Conservation (phyloP, 176 grass and related monocot species). For the Carex scoparia region DNA sequence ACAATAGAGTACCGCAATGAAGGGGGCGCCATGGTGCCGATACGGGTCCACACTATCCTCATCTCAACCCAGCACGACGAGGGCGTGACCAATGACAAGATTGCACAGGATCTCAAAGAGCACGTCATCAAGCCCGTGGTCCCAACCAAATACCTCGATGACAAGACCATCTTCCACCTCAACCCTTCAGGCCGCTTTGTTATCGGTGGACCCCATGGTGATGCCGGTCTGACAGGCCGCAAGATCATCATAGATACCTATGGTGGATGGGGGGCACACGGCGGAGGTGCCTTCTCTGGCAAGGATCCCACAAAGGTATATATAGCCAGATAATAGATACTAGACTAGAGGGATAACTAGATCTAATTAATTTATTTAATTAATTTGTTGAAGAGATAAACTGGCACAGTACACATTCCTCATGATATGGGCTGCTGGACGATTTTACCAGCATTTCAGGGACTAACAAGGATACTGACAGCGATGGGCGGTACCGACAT, state of each 20-base stretch:
- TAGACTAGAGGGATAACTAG: too few species aligned
- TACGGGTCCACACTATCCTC: slow-evolving; percentile 37
- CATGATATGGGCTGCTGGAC: too few species aligned
- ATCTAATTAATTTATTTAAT: background rate
- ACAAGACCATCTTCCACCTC: slow-evolving; percentile 41
- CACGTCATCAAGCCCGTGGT: slow-evolving; percentile 37
- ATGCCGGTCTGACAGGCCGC: slow-evolving; percentile 31
- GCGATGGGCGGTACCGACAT: too few species aligned
- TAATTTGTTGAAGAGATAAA: too few species aligned
- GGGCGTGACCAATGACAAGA: slow-evolving; percentile 36
- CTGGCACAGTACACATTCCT: too few species aligned
- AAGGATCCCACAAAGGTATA: slow-evolving; percentile 38
- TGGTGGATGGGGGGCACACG: slow-evolving; percentile 34
- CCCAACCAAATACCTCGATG: slow-evolving; percentile 31
- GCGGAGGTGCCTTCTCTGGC: slow-evolving; percentile 34
- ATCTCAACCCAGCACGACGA: slow-evolving; percentile 41
- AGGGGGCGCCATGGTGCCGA: slow-evolving; percentile 30
- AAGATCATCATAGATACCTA: slow-evolving; percentile 41
- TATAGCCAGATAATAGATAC: background rate
- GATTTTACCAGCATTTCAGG: too few species aligned
- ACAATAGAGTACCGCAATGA: slow-evolving; percentile 38
- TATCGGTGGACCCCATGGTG: slow-evolving; percentile 32
- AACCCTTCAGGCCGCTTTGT: slow-evolving; percentile 38
- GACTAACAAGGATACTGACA: too few species aligned
- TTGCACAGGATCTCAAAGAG: slow-evolving; percentile 34